A percentile compares a stretch with the other conserved stretches of the same genome.
Evolutionary conservation across 768 basidiomycete genomes (phyloP).

Genomic region (Tricholoma flavovirens): DNA sequence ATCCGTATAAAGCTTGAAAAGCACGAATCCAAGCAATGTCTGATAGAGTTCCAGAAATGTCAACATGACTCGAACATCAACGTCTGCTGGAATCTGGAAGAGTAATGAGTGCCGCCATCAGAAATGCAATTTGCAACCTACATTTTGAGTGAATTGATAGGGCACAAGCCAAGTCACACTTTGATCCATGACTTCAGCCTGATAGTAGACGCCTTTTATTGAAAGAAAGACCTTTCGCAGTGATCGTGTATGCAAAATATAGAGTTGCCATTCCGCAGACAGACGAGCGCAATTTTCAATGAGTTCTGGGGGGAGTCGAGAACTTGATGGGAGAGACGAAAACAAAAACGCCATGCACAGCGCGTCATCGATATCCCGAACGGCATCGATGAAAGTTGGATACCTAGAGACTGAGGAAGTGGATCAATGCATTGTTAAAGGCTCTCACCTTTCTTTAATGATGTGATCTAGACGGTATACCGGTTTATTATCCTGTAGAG

Average conservation of each 20-base stretch:
- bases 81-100: conserved; percentile 81
- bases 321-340: conserved; percentile 82
- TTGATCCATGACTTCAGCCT: conserved; percentile 92
- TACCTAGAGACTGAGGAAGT: conserved; percentile 51
- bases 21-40: conserved; percentile 89
- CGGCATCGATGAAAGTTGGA: conserved; percentile 92
- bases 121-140: conserved; percentile 30
- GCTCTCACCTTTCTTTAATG: conserved; percentile 86
- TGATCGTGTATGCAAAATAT: conserved; percentile 80
- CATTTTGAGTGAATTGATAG: conserved; percentile 94
- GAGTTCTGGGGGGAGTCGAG: conserved; percentile 73
- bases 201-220: conserved; percentile 98
- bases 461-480: conserved; percentile 92
- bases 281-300: conserved; percentile 88
- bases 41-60: conserved; percentile 98
- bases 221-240: conserved; percentile 91
- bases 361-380: conserved; percentile 96
- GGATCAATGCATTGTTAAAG: conserved; percentile 2
- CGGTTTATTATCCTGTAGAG: conserved; percentile 88
- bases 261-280: conserved; percentile 94
- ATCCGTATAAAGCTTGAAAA: conserved; percentile 99
- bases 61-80: conserved; percentile 96
- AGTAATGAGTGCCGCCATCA: conserved; percentile 1
- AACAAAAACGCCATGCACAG: conserved; percentile 94
- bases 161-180: conserved; percentile 94